Base-by-base conservation (phyloP, 2,329 filamentous ascomycete genomes). In the Penicillium sp. region DNA sequence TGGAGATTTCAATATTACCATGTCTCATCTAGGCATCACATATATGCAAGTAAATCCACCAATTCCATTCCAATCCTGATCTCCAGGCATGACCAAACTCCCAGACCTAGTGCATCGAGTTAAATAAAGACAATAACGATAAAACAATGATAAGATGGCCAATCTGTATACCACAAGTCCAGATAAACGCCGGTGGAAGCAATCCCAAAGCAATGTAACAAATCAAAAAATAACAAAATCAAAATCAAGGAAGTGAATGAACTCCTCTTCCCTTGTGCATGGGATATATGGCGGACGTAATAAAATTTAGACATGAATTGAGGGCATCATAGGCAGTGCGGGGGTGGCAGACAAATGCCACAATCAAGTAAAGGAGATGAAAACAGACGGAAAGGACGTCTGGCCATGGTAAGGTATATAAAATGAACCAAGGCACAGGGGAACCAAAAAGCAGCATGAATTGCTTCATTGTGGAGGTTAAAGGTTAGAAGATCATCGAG, bases 401-500 rank as follows among this genome's bases (percentile, higher is more conserved):
- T 6, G 27, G 19, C 21, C 46, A 35, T 35, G 29, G n/a, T n/a
- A 45, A 6, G n/a, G 19, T 23, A 35, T 35, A 37, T 26, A n/a
- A 21, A n/a, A 26, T 19, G 19, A 19, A 29, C 26, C 43, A 46
- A 26, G 43, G 23, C 43, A 29, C 11, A 10, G 14, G 25, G 14
- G 2, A n/a, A 19, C 14, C 9, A n/a, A 9, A 47, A n/a, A 25
- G 27, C 16, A 13, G 26, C 45, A 31, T 19, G 14, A 3, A 47
- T 47, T 29, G n/a, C 27, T 33, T 29, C 2, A 8, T 39, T 16
- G 11, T 25, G 3, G 46, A 33, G 4, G 23, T 45, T 33, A 27
- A 23, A 8, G 23, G 21, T 27, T 25, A 50, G 14, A 46, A 39
- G 33, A 43, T 67, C 59, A 76, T 63, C 70, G 71, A 31, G 73